These are phyloP conservation scores for Pyronema omphalodes DNA, from an alignment of 495 filamentous ascomycete species.

Conservation along the genomic window DNA sequence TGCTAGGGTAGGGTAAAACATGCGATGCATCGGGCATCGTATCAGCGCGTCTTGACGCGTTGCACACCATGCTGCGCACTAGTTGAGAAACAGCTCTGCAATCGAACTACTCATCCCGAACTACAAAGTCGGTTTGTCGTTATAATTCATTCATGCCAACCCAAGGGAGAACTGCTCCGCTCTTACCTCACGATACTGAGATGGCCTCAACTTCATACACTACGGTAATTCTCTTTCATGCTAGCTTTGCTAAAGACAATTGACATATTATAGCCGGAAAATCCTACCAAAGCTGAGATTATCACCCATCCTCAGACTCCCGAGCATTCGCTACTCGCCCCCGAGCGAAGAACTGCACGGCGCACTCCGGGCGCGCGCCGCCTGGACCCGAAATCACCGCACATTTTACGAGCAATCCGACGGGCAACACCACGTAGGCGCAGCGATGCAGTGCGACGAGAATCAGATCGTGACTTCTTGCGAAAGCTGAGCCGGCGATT, in stretches of 20 bases:
- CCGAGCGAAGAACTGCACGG: conserved; percentile 8
- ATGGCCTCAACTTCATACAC: neutral
- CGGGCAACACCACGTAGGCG: conserved; percentile 11
- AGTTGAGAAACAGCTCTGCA: neutral
- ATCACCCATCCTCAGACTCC: conserved; percentile 12
- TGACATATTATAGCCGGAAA: conserved; percentile 1
- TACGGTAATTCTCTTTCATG: neutral
- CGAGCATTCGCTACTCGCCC: conserved; percentile 5
- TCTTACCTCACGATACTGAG: neutral
- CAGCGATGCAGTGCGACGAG: conserved; percentile 10
- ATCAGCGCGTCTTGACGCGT: neutral
- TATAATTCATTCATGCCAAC: neutral
- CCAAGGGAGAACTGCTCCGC: neutral
- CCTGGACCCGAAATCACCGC: conserved; percentile 19
- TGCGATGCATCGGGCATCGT: neutral
- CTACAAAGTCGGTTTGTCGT: neutral
- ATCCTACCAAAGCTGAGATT: conserved; percentile 4
- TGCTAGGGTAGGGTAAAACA: too few relatives aligned
- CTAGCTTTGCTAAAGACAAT: neutral
- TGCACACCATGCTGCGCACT: too few relatives aligned
- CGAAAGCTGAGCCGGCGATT: conserved; percentile 10
- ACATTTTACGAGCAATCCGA: conserved; percentile 14
- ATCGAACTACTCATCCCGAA: neutral
- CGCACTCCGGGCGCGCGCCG: conserved; percentile 19
- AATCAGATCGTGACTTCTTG: conserved; percentile 12